Evolutionary conservation across 2,329 filamentous ascomycete species (phyloP), one percentile per base, ranked within the genome.

Genomic region (Claviceps sp.): DNA sequence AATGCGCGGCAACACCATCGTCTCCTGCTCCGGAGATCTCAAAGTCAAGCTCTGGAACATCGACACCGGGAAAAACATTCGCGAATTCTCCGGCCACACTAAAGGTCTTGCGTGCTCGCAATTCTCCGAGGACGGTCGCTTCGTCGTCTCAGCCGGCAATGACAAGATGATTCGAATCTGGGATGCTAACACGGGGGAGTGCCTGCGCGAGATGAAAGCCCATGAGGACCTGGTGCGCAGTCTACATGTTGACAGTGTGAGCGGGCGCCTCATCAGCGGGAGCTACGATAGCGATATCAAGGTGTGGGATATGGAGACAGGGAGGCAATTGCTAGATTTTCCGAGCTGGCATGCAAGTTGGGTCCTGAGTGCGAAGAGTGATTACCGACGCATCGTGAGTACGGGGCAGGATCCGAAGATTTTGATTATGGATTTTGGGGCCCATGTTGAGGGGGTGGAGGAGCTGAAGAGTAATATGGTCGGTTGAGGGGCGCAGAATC

Each of bases 261-360:
- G 89, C 62, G 85, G 86, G 18, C 82, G 93, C 48, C 82, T 98
- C 34, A 79, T 98, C 54, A 95, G 87, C 58, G 93, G 89, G 18
- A 93, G 86, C 64, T 98, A 98, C 66, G 93, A 98, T 65, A 87
- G 88, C 60, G 90, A 91, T 61, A 90, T 98, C 65, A 95, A 94
- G 65, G 89, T 97, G 1, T 96, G 89, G 68, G 87, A 96, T 65
- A 85, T 93, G 70, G 81, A 84, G 57, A 85, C 84, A 2, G 91
- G 90, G 37, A 73, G 82, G 47, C 77, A 89, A 59, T 77, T 91
- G 54, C 79, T 94, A 56, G 84, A 89, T 60, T 91, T 96, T 61
- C 87, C 89, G n/a, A 83, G 87, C 59, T 97, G 90, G 89, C 95
- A 95, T 54, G 85, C 85, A 11, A 95, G 89, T 68, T 98, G 93